Base-by-base conservation (phyloP, 352 stramenopile species). In the Pythium phragmiticola region DNA sequence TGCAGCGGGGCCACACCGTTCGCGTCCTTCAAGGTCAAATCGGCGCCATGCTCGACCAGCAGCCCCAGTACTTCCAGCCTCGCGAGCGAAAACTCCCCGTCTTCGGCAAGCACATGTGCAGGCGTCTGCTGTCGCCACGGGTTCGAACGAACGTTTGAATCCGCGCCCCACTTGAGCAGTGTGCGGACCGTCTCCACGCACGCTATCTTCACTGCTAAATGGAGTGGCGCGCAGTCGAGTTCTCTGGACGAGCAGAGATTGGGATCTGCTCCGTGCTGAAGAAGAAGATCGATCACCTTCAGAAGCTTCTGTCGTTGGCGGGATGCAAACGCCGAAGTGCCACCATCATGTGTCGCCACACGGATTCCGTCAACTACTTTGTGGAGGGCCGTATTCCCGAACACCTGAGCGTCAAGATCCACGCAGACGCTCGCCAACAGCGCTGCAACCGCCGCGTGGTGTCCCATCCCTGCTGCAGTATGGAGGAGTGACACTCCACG, bases 21-120 rank as follows among this genome's bases (percentile, higher is more conserved):
- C 17, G 33, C 16, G 5, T 42, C 33, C 49, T 42, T 6, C 2
- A n/a, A 11, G 3, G 12, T 16, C 4, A 55, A 36, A 43, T 56
- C 49, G 2, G 54, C 54, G 28, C 54, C 54, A 33, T 52, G 33
- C 14, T 53, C 28, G 26, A 61, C 42, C 21, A 61, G 41, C 26
- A 61, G 54, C 2, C 53, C 28, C 14, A 61, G 26, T 7, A 61
- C 16, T 33, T 21, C 50, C 2, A 46, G 7, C 2, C 17, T 13
- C 13, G 7, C 7, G n/a, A 47, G 11, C 13, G 17, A 17, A 1
- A 13, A 17, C 26, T 34, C 39, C 28, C 21, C 21, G 21, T 48
- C 19, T 2, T 30, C 37, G 12, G 12, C 4, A 19, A 45, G 39
- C 16, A 45, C 7, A 12, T 53, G 41, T 3, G 28, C 17, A 17